Base-by-base conservation (phyloP, 1,284 basidiomycete genomes). In the Ustilago xerochloae region DNA sequence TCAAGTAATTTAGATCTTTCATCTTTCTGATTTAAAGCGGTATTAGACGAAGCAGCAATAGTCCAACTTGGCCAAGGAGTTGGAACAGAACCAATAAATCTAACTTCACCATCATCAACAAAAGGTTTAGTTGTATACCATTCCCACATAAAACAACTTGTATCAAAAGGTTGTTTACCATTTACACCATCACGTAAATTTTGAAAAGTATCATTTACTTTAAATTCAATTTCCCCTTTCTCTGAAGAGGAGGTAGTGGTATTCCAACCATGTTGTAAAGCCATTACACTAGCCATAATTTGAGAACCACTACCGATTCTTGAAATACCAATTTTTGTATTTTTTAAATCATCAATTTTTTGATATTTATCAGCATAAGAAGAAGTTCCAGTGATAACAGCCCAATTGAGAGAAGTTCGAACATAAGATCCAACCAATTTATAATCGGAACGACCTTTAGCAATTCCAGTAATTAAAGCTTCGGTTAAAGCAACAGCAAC, bases 41-140 rank as follows among this genome's bases (percentile, higher is more conserved):
- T 78, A 26, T 63, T 54, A 13, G 35, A 45, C 5, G 79, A 80
- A 0, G 79, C 79, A 13, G 82, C 82, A 52, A 84, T 83, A 1
- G 75, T 87, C 96, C 96, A 99, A 2, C 92, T 94, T 16, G 94
- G 93, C 96, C 96, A 99, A 0, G 96, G 96, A 0, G 95, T 98
- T 36, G 90, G 91, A 1, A 94, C 91, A 5, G 89, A 90, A 16
- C 92, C 93, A 71, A 96, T 93, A 90, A 94, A 84, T 36, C 81
- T 73, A 7, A 91, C 92, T 84, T 94, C 90, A 29, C 92, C 92
- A 15, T 88, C 87, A 84, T 96, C 93, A 15, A 88, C 89, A 79
- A 89, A 97, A 1, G 96, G 95, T 84, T 97, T 98, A 16, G 95
- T 97, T 2, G 96, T 98, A 85, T 97, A 97, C 85, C 85, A 85